Evolutionary conservation across 2,329 filamentous ascomycete genomes (phyloP).

Genomic region (Epichloe hybrida): DNA sequence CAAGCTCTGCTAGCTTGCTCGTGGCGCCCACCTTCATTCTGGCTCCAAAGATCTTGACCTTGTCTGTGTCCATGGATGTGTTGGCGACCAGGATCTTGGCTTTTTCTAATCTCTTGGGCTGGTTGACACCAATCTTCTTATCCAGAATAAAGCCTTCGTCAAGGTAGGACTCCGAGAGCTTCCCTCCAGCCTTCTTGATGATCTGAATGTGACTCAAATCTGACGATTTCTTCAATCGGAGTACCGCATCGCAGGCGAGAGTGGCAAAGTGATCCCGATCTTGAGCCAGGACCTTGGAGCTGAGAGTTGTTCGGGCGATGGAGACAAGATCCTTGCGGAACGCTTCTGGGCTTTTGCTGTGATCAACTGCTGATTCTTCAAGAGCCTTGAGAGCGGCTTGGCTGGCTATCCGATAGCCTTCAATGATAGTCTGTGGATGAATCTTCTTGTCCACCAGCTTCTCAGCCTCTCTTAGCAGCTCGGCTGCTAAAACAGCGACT

Average conservation of each 20-base stretch:
- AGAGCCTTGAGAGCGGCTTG: conserved; percentile 74
- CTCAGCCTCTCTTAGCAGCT: conserved; percentile 90
- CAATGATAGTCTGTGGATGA: conserved; percentile 98
- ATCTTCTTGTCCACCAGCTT: conserved; percentile 97
- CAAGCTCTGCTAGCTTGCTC: conserved; percentile 91
- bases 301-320: conserved; percentile 89
- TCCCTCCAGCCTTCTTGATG: conserved; percentile 98
- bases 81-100: conserved; percentile 97
- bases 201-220: conserved; percentile 98
- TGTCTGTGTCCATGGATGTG: conserved; percentile 98
- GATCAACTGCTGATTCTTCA: conserved; percentile 74
- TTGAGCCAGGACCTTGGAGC: conserved; percentile 92
- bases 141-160: conserved; percentile 98
- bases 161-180: conserved; percentile 92
- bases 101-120: conserved; percentile 93
- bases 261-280: conserved; percentile 85
- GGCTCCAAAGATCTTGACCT: conserved; percentile 98
- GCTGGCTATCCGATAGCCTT: conserved; percentile 96
- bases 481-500: conserved; percentile 89
- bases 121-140: conserved; percentile 98
- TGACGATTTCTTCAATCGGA: conserved; percentile 77
- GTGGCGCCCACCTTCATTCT: conserved; percentile 94
- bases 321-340: conserved; percentile 83
- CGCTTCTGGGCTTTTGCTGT: conserved; percentile 67
- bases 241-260: conserved; percentile 80